Percentiles rank a stretch among this genome's conserved stretches.
These are phyloP conservation scores for Ogataea ganodermae DNA, from an alignment of 805 yeast genomes.

Conservation along the genomic window DNA sequence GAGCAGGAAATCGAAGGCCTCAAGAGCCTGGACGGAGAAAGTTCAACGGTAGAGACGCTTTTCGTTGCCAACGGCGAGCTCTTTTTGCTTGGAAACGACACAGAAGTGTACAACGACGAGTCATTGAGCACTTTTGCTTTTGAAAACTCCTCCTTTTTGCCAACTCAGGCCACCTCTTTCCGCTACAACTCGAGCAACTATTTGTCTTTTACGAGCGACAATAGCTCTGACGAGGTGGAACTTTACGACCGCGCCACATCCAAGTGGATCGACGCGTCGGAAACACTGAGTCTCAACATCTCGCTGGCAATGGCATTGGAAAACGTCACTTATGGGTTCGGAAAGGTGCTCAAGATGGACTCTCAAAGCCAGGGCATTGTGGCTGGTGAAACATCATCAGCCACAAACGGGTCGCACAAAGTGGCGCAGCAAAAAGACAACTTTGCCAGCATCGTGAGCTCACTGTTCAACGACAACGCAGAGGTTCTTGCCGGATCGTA, in stretches of 20 bases:
- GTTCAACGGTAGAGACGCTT: slow-evolving; percentile 40
- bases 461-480: slow-evolving; percentile 7
- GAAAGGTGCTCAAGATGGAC: slow-evolving; percentile 25
- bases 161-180: slow-evolving; percentile 35
- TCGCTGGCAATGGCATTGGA: slow-evolving; percentile 26
- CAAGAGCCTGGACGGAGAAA: slow-evolving; percentile 26
- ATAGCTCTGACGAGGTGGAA: slow-evolving; percentile 20
- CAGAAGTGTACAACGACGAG: slow-evolving; percentile 32
- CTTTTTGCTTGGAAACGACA: slow-evolving; percentile 44
- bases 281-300: slow-evolving; percentile 35
- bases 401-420: not conserved
- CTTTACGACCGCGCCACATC: slow-evolving; percentile 45
- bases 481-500: slow-evolving; percentile 39
- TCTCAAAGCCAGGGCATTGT: slow-evolving; percentile 20
- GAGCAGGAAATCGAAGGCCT: slow-evolving; percentile 4
- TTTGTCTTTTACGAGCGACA: slow-evolving; percentile 40
- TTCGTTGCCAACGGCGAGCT: slow-evolving; percentile 39
- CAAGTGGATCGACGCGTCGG: slow-evolving; percentile 37
- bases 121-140: slow-evolving; percentile 19
- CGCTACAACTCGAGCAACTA: slow-evolving; percentile 42
- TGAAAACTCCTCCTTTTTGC: slow-evolving; percentile 43
- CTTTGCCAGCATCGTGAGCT: not conserved
- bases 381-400: not conserved
- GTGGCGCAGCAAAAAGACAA: not conserved
- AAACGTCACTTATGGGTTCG: slow-evolving; percentile 23